Conservation (phyloP, 306 rosid genomes). For the Argentina anserina region DNA sequence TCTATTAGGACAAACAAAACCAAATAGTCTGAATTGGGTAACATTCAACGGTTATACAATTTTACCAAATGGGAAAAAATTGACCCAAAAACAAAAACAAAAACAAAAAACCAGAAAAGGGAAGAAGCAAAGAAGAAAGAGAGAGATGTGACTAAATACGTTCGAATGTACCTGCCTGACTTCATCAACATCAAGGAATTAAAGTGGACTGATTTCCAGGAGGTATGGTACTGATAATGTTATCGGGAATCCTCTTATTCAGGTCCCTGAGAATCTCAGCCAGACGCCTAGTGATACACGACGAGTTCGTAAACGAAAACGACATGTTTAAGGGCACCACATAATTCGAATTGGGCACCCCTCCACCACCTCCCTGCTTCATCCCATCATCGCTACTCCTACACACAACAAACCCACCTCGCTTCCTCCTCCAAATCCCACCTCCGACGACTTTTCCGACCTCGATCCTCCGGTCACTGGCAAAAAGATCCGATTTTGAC, state of each 20-base stretch:
- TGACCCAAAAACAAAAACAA: background rate
- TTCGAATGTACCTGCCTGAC: background rate
- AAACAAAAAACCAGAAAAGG: background rate
- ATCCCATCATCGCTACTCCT: constrained; percentile 24
- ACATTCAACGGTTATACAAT: background rate
- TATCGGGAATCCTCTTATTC: constrained; percentile 86
- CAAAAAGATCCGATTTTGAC: background rate
- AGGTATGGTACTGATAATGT: constrained; percentile 45
- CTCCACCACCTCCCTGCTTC: constrained; percentile 32
- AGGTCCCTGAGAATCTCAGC: constrained; percentile 87
- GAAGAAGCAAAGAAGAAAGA: no score
- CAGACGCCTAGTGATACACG: constrained; percentile 78
- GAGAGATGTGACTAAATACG: background rate
- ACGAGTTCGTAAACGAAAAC: constrained; percentile 60
- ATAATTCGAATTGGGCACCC: constrained; percentile 67
- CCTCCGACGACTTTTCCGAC: background rate
- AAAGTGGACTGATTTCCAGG: constrained; percentile 34
- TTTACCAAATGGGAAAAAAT: background rate
- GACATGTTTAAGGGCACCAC: constrained; percentile 87
- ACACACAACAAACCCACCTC: constrained; percentile 18
- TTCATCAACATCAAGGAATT: constrained; percentile 65
- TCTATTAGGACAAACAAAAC: no score
- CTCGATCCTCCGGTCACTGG: background rate
- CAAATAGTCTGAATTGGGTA: background rate
- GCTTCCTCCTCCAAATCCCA: constrained; percentile 9